phyloP scores from a whole-genome alignment of 1,284 basidiomycete species.

The Sphagnurus paluster region DNA sequence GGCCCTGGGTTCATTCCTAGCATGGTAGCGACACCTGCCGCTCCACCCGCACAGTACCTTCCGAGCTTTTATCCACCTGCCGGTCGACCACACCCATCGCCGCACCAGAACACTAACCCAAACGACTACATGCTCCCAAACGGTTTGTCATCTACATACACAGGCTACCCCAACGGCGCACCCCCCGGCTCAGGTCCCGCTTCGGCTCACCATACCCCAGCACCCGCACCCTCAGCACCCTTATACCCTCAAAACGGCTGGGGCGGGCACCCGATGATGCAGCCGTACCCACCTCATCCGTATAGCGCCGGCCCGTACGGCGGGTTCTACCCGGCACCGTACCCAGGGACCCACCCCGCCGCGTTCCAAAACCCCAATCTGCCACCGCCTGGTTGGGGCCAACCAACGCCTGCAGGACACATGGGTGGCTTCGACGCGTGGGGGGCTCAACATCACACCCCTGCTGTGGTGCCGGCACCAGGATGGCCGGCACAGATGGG shows the following conservation, averaged over 20 bases:
- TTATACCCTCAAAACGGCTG: no score
- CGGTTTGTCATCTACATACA: constrained; percentile 20
- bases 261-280: no score
- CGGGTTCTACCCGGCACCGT: background rate
- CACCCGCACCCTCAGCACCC: no score
- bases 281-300: background rate
- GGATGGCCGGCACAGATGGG: constrained; percentile 7
- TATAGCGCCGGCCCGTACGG: constrained; percentile 3
- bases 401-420: constrained; percentile 1
- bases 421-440: constrained; percentile 1
- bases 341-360: background rate
- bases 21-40: background rate
- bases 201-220: background rate
- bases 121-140: background rate
- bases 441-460: background rate
- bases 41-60: constrained; percentile 3
- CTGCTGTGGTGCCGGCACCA: background rate
- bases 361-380: background rate
- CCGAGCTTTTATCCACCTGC: constrained; percentile 5
- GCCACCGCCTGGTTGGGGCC: background rate
- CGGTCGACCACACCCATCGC: constrained; percentile 1
- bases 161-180: constrained; percentile 16
- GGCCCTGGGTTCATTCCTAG: constrained; percentile 15
- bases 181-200: background rate
- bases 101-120: background rate